Evolutionary conservation across 2,329 filamentous ascomycete genomes (phyloP).

Genomic region (Dactylonectria macrodidyma): DNA sequence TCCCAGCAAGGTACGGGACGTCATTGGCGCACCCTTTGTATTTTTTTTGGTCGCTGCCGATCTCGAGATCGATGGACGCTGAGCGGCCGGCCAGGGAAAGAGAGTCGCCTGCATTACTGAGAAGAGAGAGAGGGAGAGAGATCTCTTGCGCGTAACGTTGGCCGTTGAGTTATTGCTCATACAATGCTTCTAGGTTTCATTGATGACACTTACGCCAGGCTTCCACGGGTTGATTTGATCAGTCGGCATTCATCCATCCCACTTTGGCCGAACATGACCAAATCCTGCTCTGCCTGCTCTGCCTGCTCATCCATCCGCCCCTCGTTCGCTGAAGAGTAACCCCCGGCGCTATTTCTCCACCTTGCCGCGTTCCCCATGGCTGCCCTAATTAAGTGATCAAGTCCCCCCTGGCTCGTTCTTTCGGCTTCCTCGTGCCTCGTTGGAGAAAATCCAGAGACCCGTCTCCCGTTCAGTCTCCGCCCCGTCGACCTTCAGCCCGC

Average conservation of each 20-base stretch:
- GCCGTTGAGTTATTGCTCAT: no score
- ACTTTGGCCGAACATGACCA: slow-evolving; percentile 28
- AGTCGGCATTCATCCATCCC: slow-evolving; percentile 10
- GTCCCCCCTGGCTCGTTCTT: slow-evolving; percentile 3
- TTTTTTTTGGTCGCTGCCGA: slow-evolving; percentile 34
- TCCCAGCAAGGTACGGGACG: slow-evolving; percentile 44
- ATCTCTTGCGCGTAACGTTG: no score
- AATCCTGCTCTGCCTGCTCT: background rate
- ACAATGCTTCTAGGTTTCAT: no score
- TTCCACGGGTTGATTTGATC: no score
- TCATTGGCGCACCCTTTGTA: slow-evolving; percentile 44
- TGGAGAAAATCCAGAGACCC: no score
- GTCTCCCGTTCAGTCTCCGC: no score
- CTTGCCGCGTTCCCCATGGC: slow-evolving; percentile 39
- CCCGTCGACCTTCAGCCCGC: no score
- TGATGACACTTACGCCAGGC: no score
- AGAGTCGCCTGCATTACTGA: slow-evolving; percentile 37
- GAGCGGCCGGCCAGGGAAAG: slow-evolving; percentile 43
- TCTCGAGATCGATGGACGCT: slow-evolving; percentile 46
- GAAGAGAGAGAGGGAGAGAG: no score
- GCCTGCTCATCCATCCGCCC: slow-evolving; percentile 26
- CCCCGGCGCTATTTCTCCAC: slow-evolving; percentile 36
- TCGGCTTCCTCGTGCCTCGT: slow-evolving; percentile 9
- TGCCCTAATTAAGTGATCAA: slow-evolving; percentile 1
- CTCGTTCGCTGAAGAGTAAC: slow-evolving; percentile 32